phyloP scores from a whole-genome alignment of 441 rosid genomes.

The Sinapis alba region DNA sequence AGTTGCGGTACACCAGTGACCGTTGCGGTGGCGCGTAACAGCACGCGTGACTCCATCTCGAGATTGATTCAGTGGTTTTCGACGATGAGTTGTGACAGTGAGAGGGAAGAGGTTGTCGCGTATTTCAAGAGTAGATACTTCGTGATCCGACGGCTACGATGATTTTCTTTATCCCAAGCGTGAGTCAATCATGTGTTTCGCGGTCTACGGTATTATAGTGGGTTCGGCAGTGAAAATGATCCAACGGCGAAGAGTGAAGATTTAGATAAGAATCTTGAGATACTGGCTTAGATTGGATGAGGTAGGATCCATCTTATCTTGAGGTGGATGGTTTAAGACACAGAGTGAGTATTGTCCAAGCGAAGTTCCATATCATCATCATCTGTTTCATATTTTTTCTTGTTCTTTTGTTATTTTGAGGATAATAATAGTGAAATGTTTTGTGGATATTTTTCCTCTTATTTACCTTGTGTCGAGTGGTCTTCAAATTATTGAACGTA shows the following conservation, averaged over 20 bases:
- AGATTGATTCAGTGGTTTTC: not conserved
- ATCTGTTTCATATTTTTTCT: constrained; percentile 25
- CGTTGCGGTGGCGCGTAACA: constrained; percentile 62
- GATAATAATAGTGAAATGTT: constrained; percentile 5
- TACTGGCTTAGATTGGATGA: constrained; percentile 28
- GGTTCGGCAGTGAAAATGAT: not conserved
- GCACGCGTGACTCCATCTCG: constrained; percentile 82
- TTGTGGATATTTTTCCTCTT: not conserved
- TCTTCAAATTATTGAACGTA: constrained; percentile 35
- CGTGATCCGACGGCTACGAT: constrained; percentile 35
- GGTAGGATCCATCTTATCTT: constrained; percentile 61
- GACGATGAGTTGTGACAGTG: constrained; percentile 5
- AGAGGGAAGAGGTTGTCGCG: constrained; percentile 27
- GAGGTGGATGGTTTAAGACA: constrained; percentile 44
- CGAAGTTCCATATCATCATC: constrained; percentile 34
- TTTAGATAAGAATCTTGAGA: constrained; percentile 27
- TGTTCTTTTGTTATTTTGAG: constrained; percentile 2
- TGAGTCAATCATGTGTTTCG: constrained; percentile 12
- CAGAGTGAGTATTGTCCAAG: constrained; percentile 47
- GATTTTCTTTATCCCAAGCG: constrained; percentile 5
- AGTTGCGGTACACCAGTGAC: constrained; percentile 49
- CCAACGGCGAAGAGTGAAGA: constrained; percentile 13
- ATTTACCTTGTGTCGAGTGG: constrained; percentile 17
- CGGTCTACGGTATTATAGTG: not conserved
- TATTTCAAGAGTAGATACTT: constrained; percentile 34